phyloP scores from a whole-genome alignment of 768 basidiomycete species.

The Coprinopsis marcescibilis region DNA sequence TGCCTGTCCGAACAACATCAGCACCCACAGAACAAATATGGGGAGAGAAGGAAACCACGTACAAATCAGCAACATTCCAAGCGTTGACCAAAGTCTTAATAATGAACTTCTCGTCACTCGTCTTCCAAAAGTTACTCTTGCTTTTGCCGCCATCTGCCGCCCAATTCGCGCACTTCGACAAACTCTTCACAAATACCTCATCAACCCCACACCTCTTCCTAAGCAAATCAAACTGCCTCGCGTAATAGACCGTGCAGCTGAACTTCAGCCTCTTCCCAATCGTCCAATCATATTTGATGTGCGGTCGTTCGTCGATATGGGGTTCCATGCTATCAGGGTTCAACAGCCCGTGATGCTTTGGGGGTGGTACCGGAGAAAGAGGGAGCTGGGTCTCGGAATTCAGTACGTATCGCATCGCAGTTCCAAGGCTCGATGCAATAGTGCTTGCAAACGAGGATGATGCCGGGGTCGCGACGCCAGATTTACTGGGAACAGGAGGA shows the following conservation, averaged over 20 bases:
- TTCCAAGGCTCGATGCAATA: slow-evolving; percentile 47
- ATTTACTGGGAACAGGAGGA: slow-evolving; percentile 3
- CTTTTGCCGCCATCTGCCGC: slow-evolving; percentile 78
- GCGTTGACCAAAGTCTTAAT: slow-evolving; percentile 84
- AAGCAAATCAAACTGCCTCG: slow-evolving; percentile 70
- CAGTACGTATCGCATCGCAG: slow-evolving; percentile 56
- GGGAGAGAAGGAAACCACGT: slow-evolving; percentile 23
- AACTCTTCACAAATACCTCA: slow-evolving; percentile 51
- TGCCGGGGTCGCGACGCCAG: slow-evolving; percentile 20
- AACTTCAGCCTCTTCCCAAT: slow-evolving; percentile 70
- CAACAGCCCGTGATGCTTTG: slow-evolving; percentile 47
- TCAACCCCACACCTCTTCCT: slow-evolving; percentile 64
- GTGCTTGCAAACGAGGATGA: slow-evolving; percentile 40
- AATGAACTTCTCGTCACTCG: slow-evolving; percentile 68
- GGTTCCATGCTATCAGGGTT: slow-evolving; percentile 30
- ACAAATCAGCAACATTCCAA: slow-evolving; percentile 86
- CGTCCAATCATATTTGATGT: slow-evolving; percentile 80
- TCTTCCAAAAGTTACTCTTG: slow-evolving; percentile 78
- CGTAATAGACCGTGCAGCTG: slow-evolving; percentile 79
- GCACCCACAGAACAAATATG: background rate
- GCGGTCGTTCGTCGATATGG: slow-evolving; percentile 70
- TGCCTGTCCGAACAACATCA: slow-evolving; percentile 38
- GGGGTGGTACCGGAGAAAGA: slow-evolving; percentile 26
- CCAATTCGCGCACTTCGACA: slow-evolving; percentile 61
- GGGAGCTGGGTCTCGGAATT: slow-evolving; percentile 28